Evolutionary conservation across 2,329 filamentous ascomycete genomes (phyloP), one percentile per base, ranked within the genome.

Genomic region (Aspergillus floridensis): DNA sequence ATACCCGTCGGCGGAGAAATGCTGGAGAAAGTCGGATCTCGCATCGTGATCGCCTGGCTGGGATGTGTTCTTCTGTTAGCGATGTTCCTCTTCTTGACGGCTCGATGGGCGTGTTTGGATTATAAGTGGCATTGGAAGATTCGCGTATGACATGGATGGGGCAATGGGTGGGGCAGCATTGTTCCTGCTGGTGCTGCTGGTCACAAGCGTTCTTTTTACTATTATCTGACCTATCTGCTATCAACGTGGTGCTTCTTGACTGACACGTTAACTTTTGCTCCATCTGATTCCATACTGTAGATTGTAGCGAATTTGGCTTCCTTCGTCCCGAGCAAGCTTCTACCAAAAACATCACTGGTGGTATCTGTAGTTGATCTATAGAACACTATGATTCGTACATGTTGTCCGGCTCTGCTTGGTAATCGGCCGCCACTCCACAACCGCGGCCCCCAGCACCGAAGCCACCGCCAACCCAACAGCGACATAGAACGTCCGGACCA

Each of bases 1-100:
- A 77, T 82, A 2, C 81, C 81, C 0, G 74, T 81, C 11, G 78
- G 78, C 11, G 81, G 81, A 14, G 75, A 80, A 54, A 77, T 83
- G 76, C 74, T 83, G 1, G 74, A 82, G 49, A 76, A 72, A 4
- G 77, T 81, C 44, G 80, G 80, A 0, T 72, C 77, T 3, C 70
- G 71, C 49, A 75, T 78, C 2, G 72, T 83, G 59, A 79, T 81
- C 0, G 77, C 77, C 0, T 79, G 80, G 49, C 74, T 80, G 51
- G 77, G 78, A 8, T 76, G 73, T 5, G 66, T 82, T 7, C 63
- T 81, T 2, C 69, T 77, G 3, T 59, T 79, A 3, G 73, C 77
- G 0, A 59, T 74, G 49, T 60, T 68, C 0, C 63, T 74, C 26
- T 74, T 77, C 24, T 22, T 68, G 7, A 68, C 72, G 60, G 75